phyloP scores from a whole-genome alignment of 257 asterid genomes.

The Nicotiana noctiflora region DNA sequence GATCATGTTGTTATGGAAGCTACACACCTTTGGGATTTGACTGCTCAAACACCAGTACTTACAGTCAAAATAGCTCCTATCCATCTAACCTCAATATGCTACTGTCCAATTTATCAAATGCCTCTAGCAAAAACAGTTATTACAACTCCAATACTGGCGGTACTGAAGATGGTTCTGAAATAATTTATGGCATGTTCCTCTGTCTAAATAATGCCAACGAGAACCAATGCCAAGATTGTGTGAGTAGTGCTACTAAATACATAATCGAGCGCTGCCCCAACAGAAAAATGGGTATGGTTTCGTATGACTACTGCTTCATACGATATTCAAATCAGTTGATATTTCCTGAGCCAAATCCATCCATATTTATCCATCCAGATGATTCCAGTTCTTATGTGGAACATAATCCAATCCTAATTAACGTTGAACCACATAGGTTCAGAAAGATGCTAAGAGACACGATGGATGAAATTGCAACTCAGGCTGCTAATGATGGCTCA shows the following conservation, averaged over 20 bases:
- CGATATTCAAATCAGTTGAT: neutral
- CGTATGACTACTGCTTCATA: neutral
- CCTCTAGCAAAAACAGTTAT: neutral
- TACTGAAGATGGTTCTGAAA: neutral
- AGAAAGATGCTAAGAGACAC: neutral
- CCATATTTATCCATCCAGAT: neutral
- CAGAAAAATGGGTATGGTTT: neutral
- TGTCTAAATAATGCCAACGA: neutral
- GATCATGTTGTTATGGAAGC: neutral
- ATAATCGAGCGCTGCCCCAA: neutral
- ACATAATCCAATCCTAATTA: accelerated
- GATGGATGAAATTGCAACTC: neutral
- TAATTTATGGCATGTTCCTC: slow-evolving; percentile 3
- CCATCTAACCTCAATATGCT: neutral
- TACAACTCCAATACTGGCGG: neutral
- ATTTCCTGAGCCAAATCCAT: neutral
- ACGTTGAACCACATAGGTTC: neutral
- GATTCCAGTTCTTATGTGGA: neutral
- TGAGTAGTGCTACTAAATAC: neutral
- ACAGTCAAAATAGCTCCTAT: neutral
- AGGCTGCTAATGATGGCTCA: neutral
- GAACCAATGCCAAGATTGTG: neutral
- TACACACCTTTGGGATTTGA: neutral
- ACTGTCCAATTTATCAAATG: neutral
- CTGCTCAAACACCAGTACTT: neutral